Evolutionary conservation across 2,329 filamentous ascomycete genomes (phyloP), one percentile per base, ranked within the genome.

Genomic region (Exophiala calicioides): DNA sequence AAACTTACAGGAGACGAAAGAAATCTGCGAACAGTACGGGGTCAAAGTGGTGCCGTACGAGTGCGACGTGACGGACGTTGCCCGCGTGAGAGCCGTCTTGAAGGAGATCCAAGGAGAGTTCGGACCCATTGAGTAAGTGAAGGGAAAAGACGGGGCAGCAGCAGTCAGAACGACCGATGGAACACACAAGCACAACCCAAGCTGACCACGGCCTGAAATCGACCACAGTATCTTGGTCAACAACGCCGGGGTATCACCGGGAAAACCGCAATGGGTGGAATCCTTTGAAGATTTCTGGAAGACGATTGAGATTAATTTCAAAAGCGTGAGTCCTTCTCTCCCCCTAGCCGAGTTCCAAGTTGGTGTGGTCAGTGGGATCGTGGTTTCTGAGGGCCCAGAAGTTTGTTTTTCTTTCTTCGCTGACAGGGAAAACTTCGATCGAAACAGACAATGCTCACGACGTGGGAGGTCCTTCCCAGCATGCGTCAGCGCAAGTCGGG

Each of bases 191-290:
- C n/a, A n/a, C n/a, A n/a, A n/a, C n/a, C n/a, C 8, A 31, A 41
- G 12, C 41, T 59, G 31, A 16, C 45, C 5, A 18, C 34, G n/a
- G 13, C 26, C 34, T 27, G 53, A 45, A 23, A 46, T 9, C 15
- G 21, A 33, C 7, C 10, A 26, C 38, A 52, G 52, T 33, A 61
- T 60, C 16, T 52, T 63, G 4, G 55, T 62, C 31, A 63, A 62
- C 53, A 62, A 62, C 31, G 60, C 61, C 10, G 61, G 61, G 12
- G 60, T 53, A 3, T 58, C 58, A 13, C 49, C 37, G 9, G 47
- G 53, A 12, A 55, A 43, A 16, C 58, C 59, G n/a, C 48, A 61
- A 12, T 58, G 39, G 44, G 37, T 41, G 38, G 47, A 50, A 21
- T 43, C 26, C n/a, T 50, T 54, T 16, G 47, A 50, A 16, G 43